Evolutionary conservation across 148 eudicot genomes (phyloP).

Genomic region (Salicornia ramosissima): DNA sequence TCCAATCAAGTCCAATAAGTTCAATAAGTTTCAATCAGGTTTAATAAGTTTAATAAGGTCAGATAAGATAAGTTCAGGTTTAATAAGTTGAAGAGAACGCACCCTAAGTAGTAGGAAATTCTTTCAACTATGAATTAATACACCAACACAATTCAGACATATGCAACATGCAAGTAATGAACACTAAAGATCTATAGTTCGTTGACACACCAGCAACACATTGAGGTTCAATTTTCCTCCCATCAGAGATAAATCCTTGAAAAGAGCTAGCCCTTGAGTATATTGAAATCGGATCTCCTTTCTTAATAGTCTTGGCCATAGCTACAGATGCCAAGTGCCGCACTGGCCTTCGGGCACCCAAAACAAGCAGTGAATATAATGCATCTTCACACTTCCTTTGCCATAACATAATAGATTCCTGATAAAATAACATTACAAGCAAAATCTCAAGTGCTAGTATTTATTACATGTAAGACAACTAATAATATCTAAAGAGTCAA

Average conservation of each 20-base stretch:
- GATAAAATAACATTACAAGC: not conserved
- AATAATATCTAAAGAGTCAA: too few relatives aligned
- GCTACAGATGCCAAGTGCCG: slow-evolving; percentile 93
- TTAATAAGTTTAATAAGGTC: too few relatives aligned
- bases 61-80: too few relatives aligned
- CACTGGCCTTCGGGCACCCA: slow-evolving; percentile 87
- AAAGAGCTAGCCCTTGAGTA: slow-evolving; percentile 91
- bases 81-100: too few relatives aligned
- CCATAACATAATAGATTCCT: slow-evolving; percentile 75
- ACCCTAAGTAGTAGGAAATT: not conserved
- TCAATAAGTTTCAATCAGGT: too few relatives aligned
- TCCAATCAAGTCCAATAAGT: too few relatives aligned
- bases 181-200: not conserved
- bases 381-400: slow-evolving; percentile 98
- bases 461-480: not conserved
- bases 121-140: not conserved
- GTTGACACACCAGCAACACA: slow-evolving; percentile 72
- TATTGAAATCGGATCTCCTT: slow-evolving; percentile 91
- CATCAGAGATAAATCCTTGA: slow-evolving; percentile 93
- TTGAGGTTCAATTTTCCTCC: slow-evolving; percentile 75
- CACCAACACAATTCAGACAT: not conserved
- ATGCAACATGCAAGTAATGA: not conserved
- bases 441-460: not conserved
- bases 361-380: slow-evolving; percentile 68
- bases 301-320: slow-evolving; percentile 69